phyloP scores from a whole-genome alignment of 106 monocot genomes.

The Dendrobium officinale region DNA sequence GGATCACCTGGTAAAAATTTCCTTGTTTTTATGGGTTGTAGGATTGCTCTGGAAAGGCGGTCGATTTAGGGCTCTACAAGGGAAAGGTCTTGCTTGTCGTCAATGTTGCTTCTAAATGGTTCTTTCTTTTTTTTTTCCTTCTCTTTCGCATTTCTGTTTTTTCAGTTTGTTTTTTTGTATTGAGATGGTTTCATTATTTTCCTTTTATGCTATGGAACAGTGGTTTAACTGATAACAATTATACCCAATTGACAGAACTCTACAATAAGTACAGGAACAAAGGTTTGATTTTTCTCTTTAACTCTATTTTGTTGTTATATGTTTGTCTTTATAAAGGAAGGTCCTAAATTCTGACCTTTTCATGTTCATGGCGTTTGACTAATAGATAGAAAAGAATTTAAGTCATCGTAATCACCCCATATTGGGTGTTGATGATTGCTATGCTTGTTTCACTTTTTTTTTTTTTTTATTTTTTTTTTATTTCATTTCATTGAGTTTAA shows the following conservation, averaged over 20 bases:
- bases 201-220: slow-evolving; percentile 28
- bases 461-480: neutral
- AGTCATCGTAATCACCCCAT: neutral
- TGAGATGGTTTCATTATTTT: neutral
- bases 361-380: neutral
- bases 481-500: neutral
- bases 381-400: neutral
- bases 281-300: slow-evolving; percentile 36
- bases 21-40: slow-evolving; percentile 9
- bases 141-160: neutral
- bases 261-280: slow-evolving; percentile 68
- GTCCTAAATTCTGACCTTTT: neutral
- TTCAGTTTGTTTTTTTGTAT: neutral
- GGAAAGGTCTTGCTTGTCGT: slow-evolving; percentile 68
- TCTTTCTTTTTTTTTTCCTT: neutral
- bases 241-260: slow-evolving; percentile 77
- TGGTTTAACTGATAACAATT: slow-evolving; percentile 79
- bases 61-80: slow-evolving; percentile 45
- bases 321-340: neutral
- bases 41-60: slow-evolving; percentile 61
- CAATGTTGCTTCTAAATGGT: slow-evolving; percentile 85
- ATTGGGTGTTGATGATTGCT: neutral
- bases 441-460: neutral
- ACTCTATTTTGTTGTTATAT: neutral
- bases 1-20: neutral